Percentiles rank a stretch among this genome's conserved stretches.
These are phyloP conservation scores for Oenanthe sinensis DNA, from an alignment of 129 eudicot species.

Conservation along the genomic window DNA sequence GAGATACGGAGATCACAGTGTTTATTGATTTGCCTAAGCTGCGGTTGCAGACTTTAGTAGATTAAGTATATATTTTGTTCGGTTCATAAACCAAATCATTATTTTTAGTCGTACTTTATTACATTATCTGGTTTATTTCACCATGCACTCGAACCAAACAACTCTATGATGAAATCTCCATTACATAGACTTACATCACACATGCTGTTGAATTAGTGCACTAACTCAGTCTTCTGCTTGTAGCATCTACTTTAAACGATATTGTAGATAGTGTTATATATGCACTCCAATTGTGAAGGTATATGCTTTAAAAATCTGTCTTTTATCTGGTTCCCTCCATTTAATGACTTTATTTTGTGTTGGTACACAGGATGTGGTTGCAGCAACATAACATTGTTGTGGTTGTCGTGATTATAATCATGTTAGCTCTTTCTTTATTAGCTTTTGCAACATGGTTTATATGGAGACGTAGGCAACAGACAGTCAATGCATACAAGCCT, in stretches of 20 bases:
- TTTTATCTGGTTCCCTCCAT: neutral
- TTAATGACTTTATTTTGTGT: neutral
- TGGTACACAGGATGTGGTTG: constrained; percentile 72
- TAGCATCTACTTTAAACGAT: neutral
- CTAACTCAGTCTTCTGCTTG: neutral
- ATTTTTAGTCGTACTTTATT: too few species aligned
- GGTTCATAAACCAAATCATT: too few species aligned
- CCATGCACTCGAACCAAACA: too few species aligned
- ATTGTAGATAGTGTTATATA: neutral
- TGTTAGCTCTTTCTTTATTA: constrained; percentile 36
- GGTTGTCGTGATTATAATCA: constrained; percentile 24
- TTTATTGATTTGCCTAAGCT: too few species aligned
- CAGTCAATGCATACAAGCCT: constrained; percentile 58
- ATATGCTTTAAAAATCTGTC: neutral
- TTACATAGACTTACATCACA: too few species aligned
- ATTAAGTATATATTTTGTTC: too few species aligned
- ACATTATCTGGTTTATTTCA: too few species aligned
- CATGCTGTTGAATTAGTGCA: neutral
- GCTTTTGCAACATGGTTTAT: constrained; percentile 62
- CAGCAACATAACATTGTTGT: constrained; percentile 36
- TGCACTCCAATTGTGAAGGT: neutral
- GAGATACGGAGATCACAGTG: too few species aligned
- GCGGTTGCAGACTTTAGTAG: too few species aligned
- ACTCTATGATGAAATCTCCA: too few species aligned
- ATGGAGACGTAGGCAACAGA: constrained; percentile 55